phyloP scores from a whole-genome alignment of 306 rosid genomes.

The Herpetospermum pedunculosum region DNA sequence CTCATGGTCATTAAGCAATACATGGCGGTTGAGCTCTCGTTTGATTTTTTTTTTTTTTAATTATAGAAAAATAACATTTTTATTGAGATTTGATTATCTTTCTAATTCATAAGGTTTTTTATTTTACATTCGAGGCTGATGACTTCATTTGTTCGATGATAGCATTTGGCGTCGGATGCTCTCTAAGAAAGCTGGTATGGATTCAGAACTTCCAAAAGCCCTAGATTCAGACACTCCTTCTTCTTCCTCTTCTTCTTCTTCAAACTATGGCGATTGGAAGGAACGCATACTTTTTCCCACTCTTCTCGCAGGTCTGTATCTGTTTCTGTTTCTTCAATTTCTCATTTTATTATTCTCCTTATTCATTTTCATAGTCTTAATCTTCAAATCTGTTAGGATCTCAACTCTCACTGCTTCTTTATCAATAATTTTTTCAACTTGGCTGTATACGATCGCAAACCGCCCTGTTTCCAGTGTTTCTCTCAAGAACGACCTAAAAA shows the following conservation, averaged over 20 bases:
- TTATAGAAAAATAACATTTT: no score
- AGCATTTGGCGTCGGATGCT: neutral
- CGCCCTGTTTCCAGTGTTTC: neutral
- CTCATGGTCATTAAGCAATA: no score
- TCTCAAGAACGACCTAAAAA: neutral
- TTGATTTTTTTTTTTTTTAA: no score
- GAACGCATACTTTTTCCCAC: constrained; percentile 54
- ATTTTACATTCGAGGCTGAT: no score
- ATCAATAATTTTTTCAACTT: neutral
- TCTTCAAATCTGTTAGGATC: neutral
- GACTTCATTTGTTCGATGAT: neutral
- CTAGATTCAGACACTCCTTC: constrained; percentile 18
- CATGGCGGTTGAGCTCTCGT: no score
- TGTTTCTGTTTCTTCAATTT: neutral
- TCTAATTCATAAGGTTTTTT: no score
- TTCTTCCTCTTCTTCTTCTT: constrained; percentile 7
- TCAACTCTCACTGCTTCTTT: no score
- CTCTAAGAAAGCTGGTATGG: constrained; percentile 14
- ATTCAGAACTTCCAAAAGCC: constrained; percentile 17
- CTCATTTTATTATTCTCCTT: neutral
- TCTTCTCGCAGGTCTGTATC: constrained; percentile 48
- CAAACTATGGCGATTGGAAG: constrained; percentile 39
- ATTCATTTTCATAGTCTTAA: no score
- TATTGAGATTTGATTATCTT: no score
- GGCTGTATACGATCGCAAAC: neutral